Conservation (phyloP, 1,284 basidiomycete genomes). For the Trichosporon sp. region DNA sequence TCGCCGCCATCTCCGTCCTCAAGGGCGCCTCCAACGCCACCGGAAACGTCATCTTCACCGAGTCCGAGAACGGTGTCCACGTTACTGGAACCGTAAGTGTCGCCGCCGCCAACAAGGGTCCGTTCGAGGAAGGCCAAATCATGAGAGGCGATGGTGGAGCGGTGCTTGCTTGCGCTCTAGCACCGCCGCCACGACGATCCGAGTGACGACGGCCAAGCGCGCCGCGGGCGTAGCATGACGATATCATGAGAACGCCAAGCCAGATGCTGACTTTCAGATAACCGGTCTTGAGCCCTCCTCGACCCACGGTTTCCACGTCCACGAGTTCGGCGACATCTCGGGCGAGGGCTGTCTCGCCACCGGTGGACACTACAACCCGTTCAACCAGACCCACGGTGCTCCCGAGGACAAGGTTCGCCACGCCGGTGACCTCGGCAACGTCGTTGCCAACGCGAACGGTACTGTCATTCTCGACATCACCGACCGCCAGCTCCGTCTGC, state of each 20-base stretch:
- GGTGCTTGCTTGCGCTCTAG: not conserved
- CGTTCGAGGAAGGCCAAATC: not conserved
- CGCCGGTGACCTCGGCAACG: slow-evolving; percentile 34
- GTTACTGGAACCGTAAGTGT: slow-evolving; percentile 27
- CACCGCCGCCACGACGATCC: not conserved
- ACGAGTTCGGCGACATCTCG: slow-evolving; percentile 27
- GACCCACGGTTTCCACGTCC: slow-evolving; percentile 32
- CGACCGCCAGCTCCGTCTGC: slow-evolving; percentile 19
- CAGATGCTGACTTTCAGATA: slow-evolving; percentile 23
- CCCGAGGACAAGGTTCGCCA: slow-evolving; percentile 27
- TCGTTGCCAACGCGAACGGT: slow-evolving; percentile 43
- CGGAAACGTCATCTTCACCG: slow-evolving; percentile 27
- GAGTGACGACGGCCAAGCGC: not conserved
- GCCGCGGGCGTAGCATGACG: not conserved
- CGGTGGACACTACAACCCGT: slow-evolving; percentile 31
- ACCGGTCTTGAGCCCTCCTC: slow-evolving; percentile 20
- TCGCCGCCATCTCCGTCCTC: slow-evolving; percentile 26
- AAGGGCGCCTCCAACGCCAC: slow-evolving; percentile 17
- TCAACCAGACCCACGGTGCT: slow-evolving; percentile 28
- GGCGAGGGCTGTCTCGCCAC: slow-evolving; percentile 22
- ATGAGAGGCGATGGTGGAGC: not conserved
- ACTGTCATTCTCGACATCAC: slow-evolving; percentile 10
- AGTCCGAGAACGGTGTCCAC: slow-evolving; percentile 20
- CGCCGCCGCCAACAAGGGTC: not conserved
- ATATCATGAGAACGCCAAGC: slow-evolving; percentile 10